Percentiles rank a stretch among this genome's conserved stretches.
Evolutionary conservation across 2,329 filamentous ascomycete genomes (phyloP).

Genomic region (Alternaria consortialis): DNA sequence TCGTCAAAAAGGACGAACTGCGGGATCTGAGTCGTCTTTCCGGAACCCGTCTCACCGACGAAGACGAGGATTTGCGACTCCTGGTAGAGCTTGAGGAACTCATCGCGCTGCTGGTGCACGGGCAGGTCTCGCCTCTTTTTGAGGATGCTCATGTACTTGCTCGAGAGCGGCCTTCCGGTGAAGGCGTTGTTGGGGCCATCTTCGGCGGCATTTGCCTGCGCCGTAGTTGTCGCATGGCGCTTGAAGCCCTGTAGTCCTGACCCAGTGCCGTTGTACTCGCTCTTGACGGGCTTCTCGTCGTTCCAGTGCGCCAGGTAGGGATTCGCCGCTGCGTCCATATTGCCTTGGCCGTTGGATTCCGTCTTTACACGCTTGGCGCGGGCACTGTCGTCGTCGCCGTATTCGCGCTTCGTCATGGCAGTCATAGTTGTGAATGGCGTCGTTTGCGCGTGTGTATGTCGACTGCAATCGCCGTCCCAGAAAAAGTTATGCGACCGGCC

Average conservation of each 20-base stretch:
- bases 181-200: slow-evolving; percentile 86
- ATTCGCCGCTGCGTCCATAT: slow-evolving; percentile 69
- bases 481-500: slow-evolving; percentile 34
- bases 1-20: slow-evolving; percentile 99
- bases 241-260: slow-evolving; percentile 68
- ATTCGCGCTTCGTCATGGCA: slow-evolving; percentile 65
- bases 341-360: slow-evolving; percentile 42
- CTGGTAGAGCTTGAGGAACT: slow-evolving; percentile 94
- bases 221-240: slow-evolving; percentile 81
- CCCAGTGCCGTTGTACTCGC: slow-evolving; percentile 46
- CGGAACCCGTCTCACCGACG: slow-evolving; percentile 98
- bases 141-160: slow-evolving; percentile 89
- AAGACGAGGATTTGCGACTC: slow-evolving; percentile 96
- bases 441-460: slow-evolving; percentile 13
- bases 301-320: slow-evolving; percentile 94
- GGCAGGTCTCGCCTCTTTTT: slow-evolving; percentile 84
- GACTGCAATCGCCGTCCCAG: slow-evolving; percentile 5
- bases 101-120: slow-evolving; percentile 90
- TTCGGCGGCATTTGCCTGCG: slow-evolving; percentile 77
- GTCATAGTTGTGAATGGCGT: slow-evolving; percentile 16
- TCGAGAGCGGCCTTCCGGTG: slow-evolving; percentile 77
- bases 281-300: slow-evolving; percentile 57
- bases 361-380: slow-evolving; percentile 62
- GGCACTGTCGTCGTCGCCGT: slow-evolving; percentile 58
- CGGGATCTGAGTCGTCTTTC: slow-evolving; percentile 98